phyloP scores from a whole-genome alignment of 345 rosid species.

The Adansonia digitata region DNA sequence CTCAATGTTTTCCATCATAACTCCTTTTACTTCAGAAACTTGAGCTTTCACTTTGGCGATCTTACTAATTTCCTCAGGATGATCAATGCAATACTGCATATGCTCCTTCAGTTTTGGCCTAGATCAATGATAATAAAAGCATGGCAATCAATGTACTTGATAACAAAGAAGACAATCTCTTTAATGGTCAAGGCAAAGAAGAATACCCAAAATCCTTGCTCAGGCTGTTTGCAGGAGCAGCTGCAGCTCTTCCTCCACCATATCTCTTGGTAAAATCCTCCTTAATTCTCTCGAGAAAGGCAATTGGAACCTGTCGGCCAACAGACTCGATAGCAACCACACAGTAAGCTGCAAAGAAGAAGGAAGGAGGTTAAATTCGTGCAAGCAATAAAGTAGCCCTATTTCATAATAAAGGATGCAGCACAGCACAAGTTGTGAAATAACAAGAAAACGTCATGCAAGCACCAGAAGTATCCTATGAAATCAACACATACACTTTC shows the following conservation, averaged over 20 bases:
- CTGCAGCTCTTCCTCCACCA: constrained; percentile 41
- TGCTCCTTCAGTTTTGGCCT: constrained; percentile 59
- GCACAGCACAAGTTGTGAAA: not conserved
- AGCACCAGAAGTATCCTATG: not conserved
- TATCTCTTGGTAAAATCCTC: constrained; percentile 39
- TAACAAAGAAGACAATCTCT: not conserved
- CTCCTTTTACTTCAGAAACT: constrained; percentile 56
- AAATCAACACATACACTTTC: not conserved
- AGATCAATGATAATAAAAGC: not conserved
- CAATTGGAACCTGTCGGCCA: constrained; percentile 47
- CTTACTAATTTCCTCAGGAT: constrained; percentile 55
- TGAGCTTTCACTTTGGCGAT: constrained; percentile 56
- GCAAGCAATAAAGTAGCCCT: not conserved
- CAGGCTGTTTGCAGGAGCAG: constrained; percentile 37
- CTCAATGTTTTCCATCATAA: constrained; percentile 57
- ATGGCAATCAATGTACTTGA: not conserved
- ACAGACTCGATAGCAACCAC: constrained; percentile 45
- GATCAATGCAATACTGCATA: constrained; percentile 62
- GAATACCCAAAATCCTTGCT: constrained; percentile 34
- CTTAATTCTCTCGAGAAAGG: constrained; percentile 40
- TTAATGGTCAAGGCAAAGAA: not conserved
- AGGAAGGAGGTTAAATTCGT: not conserved
- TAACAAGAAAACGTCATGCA: not conserved
- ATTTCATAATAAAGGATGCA: not conserved
- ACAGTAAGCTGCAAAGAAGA: constrained; percentile 37